Evolutionary conservation across 305 asterid species (phyloP), one percentile per base, ranked within the genome.

Genomic region (Fraxinus nigra): DNA sequence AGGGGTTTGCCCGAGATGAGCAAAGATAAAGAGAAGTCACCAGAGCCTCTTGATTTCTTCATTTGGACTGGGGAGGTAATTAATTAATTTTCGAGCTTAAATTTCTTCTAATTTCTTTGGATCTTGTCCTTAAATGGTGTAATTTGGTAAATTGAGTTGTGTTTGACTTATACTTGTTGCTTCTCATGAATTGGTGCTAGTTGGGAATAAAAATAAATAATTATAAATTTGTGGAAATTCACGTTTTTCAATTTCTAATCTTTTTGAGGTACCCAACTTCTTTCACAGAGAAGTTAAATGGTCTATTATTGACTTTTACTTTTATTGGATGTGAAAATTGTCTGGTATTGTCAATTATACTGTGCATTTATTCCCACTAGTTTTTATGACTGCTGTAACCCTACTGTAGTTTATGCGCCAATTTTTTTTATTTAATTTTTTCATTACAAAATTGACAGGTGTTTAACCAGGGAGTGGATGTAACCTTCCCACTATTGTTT

Each of bases 31-130:
- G 90, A 86, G 76, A 82, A 88, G 84, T 89, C 91, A 63, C 94
- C 94, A 4, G 92, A 89, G 91, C 92, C 94, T 6, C 89, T 91
- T 80, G 92, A 91, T 88, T 91, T 91, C 87, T 91, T 91, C 81
- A 89, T 91, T 73, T 91, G 94, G 92, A 89, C 91, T 70, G 92
- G 88, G 79, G 94, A 89, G 92, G 94, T 90, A 85, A 35, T 59
- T 75, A 11, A 14, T 69, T 16, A 22, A 43, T 10, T 3, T 30
- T 28, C 6, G 43, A 18, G 46, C 61, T 20, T 40, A 32, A n/a
- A 26, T 20, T 80, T 80, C 51, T 77, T 77, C 75, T 72, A 48
- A 54, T 54, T 22, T 75, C 30, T 75, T 75, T n/a, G 78, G 78
- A 75, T 75, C 63, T 75, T 38, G 13, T 40, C 30, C 63, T 75